These are phyloP conservation scores for Serendipita sp. DNA, from an alignment of 768 basidiomycete species.

Conservation along the genomic window DNA sequence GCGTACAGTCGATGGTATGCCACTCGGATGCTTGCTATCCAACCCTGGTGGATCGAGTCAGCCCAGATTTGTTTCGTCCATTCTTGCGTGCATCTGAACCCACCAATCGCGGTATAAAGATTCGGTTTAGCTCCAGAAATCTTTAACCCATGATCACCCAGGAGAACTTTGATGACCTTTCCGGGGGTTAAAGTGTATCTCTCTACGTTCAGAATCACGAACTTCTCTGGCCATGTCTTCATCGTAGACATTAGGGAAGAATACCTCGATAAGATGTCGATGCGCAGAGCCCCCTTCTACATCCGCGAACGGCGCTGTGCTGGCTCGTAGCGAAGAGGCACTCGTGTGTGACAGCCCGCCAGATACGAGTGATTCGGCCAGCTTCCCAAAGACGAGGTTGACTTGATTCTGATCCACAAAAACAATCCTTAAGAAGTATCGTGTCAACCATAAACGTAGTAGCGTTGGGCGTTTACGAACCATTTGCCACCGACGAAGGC, in stretches of 20 bases:
- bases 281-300: conserved; percentile 30
- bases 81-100: conserved; percentile 2
- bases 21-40: conserved; percentile 64
- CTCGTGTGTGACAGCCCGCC: conserved; percentile 46
- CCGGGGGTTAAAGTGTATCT: conserved; percentile 5
- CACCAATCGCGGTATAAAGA: conserved; percentile 49
- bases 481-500: conserved; percentile 53
- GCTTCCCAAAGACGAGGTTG: conserved; percentile 42
- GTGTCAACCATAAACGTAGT: neutral
- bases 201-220: conserved; percentile 11
- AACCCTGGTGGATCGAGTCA: conserved; percentile 29
- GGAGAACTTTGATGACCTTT: conserved; percentile 53
- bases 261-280: conserved; percentile 56
- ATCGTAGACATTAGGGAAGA: conserved; percentile 57
- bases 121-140: conserved; percentile 58
- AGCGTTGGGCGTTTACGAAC: conserved; percentile 21
- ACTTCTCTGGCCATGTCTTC: conserved; percentile 43
- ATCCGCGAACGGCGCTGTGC: conserved; percentile 34
- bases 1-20: conserved; percentile 49
- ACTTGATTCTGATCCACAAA: conserved; percentile 48
- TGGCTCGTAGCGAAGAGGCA: conserved; percentile 46
- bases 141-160: conserved; percentile 48
- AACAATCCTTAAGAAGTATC: conserved; percentile 35
- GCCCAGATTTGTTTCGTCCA: neutral
- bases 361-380: conserved; percentile 55